phyloP scores from a whole-genome alignment of 495 filamentous ascomycete genomes.

The Lasiosphaeria ovina region DNA sequence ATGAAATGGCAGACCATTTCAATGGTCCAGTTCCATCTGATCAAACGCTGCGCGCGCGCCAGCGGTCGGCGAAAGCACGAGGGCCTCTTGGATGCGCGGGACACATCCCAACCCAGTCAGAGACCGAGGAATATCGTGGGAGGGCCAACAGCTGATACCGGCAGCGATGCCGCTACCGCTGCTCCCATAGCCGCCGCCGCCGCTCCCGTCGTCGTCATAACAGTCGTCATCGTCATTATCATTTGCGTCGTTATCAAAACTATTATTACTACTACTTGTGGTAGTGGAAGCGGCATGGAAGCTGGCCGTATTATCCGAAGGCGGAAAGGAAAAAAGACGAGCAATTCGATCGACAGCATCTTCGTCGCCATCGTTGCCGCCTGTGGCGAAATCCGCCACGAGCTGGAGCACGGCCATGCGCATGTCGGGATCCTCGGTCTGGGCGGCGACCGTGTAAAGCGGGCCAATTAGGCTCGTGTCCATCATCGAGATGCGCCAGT shows the following conservation, averaged over 20 bases:
- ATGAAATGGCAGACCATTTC: not conserved
- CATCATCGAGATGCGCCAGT: constrained; percentile 4
- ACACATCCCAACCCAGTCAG: constrained; percentile 18
- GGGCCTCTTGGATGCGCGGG: constrained; percentile 10
- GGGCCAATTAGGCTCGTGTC: constrained; percentile 23
- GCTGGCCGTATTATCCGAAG: not conserved
- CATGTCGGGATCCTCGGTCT: not conserved
- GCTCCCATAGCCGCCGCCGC: not conserved
- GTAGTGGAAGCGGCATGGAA: not conserved
- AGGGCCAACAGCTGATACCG: not conserved
- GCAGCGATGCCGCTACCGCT: not conserved
- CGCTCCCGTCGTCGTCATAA: not conserved
- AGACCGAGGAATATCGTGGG: constrained; percentile 8
- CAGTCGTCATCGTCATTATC: not conserved
- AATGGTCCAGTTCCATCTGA: not conserved
- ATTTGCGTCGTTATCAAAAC: not conserved
- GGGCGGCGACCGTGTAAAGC: constrained; percentile 18
- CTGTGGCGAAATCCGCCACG: not conserved
- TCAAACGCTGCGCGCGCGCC: not conserved
- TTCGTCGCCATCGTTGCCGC: not conserved
- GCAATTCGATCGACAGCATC: not conserved
- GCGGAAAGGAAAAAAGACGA: not conserved
- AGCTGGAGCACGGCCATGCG: constrained; percentile 9
- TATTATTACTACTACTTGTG: not conserved
- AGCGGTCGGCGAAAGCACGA: not conserved